Conservation (phyloP, 768 basidiomycete genomes). For the Pisolithus microcarpus region DNA sequence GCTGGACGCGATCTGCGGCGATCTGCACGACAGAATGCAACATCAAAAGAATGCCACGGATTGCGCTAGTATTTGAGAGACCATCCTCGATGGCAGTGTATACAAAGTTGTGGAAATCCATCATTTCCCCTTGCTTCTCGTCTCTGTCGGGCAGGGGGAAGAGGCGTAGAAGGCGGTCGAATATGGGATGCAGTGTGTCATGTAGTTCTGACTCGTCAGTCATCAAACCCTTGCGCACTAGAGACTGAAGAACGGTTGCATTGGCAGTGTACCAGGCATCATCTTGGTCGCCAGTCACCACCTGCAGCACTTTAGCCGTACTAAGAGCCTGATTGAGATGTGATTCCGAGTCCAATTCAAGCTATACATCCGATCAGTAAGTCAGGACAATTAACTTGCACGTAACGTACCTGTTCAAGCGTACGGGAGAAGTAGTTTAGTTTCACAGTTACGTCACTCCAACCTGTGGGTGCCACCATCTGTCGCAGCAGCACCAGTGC, state of each 20-base stretch:
- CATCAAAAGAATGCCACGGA: slow-evolving; percentile 80
- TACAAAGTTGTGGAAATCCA: slow-evolving; percentile 74
- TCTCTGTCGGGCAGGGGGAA: slow-evolving; percentile 79
- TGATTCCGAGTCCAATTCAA: slow-evolving; percentile 62
- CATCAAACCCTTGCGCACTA: slow-evolving; percentile 81
- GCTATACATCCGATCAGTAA: slow-evolving; percentile 34
- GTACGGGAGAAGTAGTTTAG: slow-evolving; percentile 82
- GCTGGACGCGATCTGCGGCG: slow-evolving; percentile 76
- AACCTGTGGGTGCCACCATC: slow-evolving; percentile 79
- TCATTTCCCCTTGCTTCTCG: slow-evolving; percentile 59
- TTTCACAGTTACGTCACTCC: slow-evolving; percentile 89
- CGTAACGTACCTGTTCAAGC: slow-evolving; percentile 61
- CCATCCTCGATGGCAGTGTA: slow-evolving; percentile 72
- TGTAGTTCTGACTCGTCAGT: slow-evolving; percentile 76
- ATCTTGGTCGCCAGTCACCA: slow-evolving; percentile 75
- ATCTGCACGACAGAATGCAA: slow-evolving; percentile 78
- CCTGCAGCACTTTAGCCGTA: slow-evolving; percentile 82
- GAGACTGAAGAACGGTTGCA: slow-evolving; percentile 63
- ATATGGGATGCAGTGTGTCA: slow-evolving; percentile 74
- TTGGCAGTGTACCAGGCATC: slow-evolving; percentile 77
- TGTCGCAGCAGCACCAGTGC: slow-evolving; percentile 62
- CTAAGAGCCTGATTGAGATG: slow-evolving; percentile 65
- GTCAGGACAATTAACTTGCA: not conserved
- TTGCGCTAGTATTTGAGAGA: slow-evolving; percentile 59
- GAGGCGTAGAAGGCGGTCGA: slow-evolving; percentile 69